Evolutionary conservation across 257 asterid species (phyloP).

Genomic region (Salvia rosmarinus): DNA sequence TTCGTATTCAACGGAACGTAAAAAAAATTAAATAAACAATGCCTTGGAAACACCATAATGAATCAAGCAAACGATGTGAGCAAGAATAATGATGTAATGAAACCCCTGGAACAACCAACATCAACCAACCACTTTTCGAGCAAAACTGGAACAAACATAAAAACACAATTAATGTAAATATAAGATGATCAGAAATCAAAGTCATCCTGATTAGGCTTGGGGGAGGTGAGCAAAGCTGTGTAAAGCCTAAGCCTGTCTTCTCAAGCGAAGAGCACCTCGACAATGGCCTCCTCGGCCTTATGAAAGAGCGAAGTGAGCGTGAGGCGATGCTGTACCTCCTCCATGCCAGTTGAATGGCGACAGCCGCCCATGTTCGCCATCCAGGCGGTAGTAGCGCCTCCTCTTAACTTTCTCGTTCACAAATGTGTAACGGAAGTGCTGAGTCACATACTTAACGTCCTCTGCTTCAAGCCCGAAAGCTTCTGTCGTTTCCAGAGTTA

Average conservation of each 20-base stretch:
- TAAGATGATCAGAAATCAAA: slow-evolving; percentile 51
- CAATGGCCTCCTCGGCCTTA: slow-evolving; percentile 80
- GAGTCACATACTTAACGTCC: slow-evolving; percentile 90
- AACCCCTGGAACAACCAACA: too few relatives aligned
- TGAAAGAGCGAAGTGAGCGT: slow-evolving; percentile 83
- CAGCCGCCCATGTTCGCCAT: slow-evolving; percentile 98
- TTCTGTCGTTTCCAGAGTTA: slow-evolving; percentile 85
- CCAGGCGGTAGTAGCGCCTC: slow-evolving; percentile 91
- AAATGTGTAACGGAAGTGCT: slow-evolving; percentile 93
- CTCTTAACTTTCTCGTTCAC: slow-evolving; percentile 89
- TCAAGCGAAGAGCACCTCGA: slow-evolving; percentile 76
- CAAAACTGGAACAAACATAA: too few relatives aligned
- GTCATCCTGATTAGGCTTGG: slow-evolving; percentile 94
- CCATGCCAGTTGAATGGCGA: slow-evolving; percentile 95
- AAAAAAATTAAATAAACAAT: too few relatives aligned
- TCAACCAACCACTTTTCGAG: too few relatives aligned
- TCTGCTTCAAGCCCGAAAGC: slow-evolving; percentile 92
- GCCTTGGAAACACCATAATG: too few relatives aligned
- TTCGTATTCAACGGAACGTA: too few relatives aligned
- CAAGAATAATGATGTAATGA: too few relatives aligned
- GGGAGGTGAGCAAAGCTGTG: slow-evolving; percentile 87
- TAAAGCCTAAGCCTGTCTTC: slow-evolving; percentile 93
- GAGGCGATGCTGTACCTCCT: slow-evolving; percentile 76
- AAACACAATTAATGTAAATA: neutral
- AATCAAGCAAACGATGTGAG: too few relatives aligned